phyloP scores from a whole-genome alignment of 805 yeast species.

The Saturnispora zaruensis region DNA sequence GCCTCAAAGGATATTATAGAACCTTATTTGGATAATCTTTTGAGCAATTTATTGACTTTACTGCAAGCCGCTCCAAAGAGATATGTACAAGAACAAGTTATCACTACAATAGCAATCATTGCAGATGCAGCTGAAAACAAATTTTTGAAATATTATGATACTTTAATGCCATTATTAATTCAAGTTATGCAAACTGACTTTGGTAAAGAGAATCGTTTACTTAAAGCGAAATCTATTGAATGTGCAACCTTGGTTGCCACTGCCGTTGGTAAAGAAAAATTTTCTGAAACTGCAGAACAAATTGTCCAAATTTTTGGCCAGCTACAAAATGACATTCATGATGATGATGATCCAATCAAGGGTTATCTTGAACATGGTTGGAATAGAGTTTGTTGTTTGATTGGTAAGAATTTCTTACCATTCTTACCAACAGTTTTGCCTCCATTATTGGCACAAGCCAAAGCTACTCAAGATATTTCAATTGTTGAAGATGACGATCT shows the following conservation, averaged over 20 bases:
- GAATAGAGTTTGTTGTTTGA: conserved; percentile 84
- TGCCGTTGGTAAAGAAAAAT: conserved; percentile 91
- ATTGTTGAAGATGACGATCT: conserved; percentile 83
- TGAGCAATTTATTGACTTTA: conserved; percentile 63
- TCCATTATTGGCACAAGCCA: conserved; percentile 78
- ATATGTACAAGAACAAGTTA: conserved; percentile 94
- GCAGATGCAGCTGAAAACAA: conserved; percentile 93
- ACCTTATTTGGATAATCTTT: conserved; percentile 81
- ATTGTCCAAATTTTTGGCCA: conserved; percentile 61
- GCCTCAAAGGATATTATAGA: conserved; percentile 81
- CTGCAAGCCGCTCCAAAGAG: conserved; percentile 73
- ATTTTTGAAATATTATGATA: conserved; percentile 86
- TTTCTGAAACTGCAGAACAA: conserved; percentile 64
- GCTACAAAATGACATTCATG: conserved; percentile 48
- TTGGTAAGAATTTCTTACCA: conserved; percentile 81
- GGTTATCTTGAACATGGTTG: conserved; percentile 89
- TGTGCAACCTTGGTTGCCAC: conserved; percentile 90
- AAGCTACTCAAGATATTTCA: conserved; percentile 81
- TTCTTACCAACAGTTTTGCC: conserved; percentile 80
- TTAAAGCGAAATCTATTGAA: conserved; percentile 91
- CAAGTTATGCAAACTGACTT: conserved; percentile 72
- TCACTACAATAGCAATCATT: conserved; percentile 92
- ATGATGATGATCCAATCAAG: conserved; percentile 82
- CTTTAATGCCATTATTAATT: conserved; percentile 82
- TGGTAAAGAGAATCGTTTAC: conserved; percentile 66